A percentile compares a stretch with the other conserved stretches of the same genome.
These are phyloP conservation scores for Taphrina pruni DNA, from an alignment of 1,139 yeast species.

Conservation along the genomic window DNA sequence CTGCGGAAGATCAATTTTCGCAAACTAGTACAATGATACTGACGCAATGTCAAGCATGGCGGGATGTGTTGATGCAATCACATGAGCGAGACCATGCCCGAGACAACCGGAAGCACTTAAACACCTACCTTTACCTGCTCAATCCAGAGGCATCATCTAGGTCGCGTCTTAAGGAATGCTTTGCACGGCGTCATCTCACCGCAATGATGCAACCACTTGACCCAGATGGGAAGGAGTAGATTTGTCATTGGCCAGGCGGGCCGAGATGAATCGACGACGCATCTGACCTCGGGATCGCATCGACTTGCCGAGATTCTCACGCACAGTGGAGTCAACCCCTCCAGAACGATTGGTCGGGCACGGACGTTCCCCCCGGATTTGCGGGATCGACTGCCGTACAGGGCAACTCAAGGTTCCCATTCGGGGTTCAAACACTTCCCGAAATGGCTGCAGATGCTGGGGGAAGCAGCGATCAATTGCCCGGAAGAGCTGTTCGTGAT, in stretches of 20 bases:
- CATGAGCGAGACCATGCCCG: no score
- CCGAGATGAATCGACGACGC: background rate
- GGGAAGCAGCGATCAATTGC: constrained; percentile 5
- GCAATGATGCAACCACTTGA: constrained; percentile 2
- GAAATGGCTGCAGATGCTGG: background rate
- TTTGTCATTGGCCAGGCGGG: background rate
- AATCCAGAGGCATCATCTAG: background rate
- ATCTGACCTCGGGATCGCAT: constrained; percentile 8
- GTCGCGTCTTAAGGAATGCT: constrained; percentile 21
- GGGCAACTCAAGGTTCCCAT: no score
- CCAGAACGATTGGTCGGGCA: background rate
- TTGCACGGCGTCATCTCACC: constrained; percentile 2
- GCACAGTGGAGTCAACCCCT: background rate
- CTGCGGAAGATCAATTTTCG: no score
- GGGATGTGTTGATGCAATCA: no score
- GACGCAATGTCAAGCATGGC: no score
- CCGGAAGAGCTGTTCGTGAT: constrained; percentile 5
- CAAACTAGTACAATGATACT: no score
- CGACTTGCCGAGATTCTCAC: background rate
- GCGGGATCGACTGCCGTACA: background rate
- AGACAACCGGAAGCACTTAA: no score
- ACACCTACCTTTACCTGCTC: no score
- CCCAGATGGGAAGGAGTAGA: background rate
- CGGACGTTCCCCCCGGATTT: background rate
- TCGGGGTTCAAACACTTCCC: no score